Evolutionary conservation across 768 basidiomycete species (phyloP), one percentile per base, ranked within the genome.

Genomic region (Rhizopogon vinicolor): DNA sequence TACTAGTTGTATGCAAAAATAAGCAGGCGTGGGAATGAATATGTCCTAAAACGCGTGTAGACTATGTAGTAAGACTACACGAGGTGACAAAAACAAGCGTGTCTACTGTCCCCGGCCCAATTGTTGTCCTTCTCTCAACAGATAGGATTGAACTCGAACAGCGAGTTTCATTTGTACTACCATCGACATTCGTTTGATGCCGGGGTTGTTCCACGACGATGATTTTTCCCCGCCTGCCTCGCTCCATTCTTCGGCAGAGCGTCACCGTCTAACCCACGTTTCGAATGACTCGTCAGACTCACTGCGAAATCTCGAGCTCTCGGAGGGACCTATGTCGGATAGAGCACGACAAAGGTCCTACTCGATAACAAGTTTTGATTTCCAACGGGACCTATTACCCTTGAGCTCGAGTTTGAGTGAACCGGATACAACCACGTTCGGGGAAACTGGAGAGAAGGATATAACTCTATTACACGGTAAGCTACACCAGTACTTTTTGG

Each of bases 361-460:
- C 68, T 91, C 89, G 48, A 70, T 86, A 45, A 78, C 85, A 7
- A 86, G 86, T 7, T 92, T 93, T 68, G 84, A 92, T 60, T 92
- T 92, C 62, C 83, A 89, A 66, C 78, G 78, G 44, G 86, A 90
- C 60, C 72, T 93, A 63, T 74, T 94, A 37, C 93, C 91, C 1
- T 75, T 93, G 45, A 89, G 82, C 57, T 76, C 84, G 9, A 93
- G 89, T 65, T 68, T 93, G 57, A 87, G 88, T 49, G 89, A 91
- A 56, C 81, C 84, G 10, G 84, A 84, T 19, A 69, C 73, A 42
- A 48, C 48, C 2, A 65, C 76, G 12, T 70, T 75, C 41, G 72
- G 72, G 22, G 81, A 79, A 43, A 68, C 60, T 33, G 71, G 76
- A 28, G 89, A 91, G 65, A 93, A 91, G 68, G 90, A 72, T 60